Evolutionary conservation across 106 monocot species (phyloP).

Genomic region (Posidonia australis): DNA sequence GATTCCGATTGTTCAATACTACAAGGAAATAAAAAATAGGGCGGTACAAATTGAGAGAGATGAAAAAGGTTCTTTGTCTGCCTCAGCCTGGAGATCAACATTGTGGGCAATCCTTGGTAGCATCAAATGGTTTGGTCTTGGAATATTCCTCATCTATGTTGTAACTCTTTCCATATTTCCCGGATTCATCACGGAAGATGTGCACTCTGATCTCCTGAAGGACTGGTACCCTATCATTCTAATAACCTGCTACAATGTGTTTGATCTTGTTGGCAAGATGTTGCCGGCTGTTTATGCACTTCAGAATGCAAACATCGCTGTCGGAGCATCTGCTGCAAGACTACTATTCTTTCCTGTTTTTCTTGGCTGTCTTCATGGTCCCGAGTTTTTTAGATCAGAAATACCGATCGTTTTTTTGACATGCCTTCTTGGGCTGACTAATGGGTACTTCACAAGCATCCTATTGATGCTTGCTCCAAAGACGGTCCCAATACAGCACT

Average conservation of each 20-base stretch:
- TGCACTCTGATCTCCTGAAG: constrained; percentile 14
- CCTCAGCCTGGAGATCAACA: constrained; percentile 12
- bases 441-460: constrained; percentile 23
- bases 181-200: constrained; percentile 22
- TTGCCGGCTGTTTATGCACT: constrained; percentile 16
- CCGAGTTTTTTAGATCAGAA: constrained; percentile 13
- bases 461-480: constrained; percentile 23
- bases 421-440: constrained; percentile 20
- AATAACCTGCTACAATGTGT: constrained; percentile 20
- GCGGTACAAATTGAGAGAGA: constrained; percentile 9
- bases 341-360: constrained; percentile 22
- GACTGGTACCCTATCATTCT: constrained; percentile 32
- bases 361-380: constrained; percentile 18
- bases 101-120: constrained; percentile 13
- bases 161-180: constrained; percentile 30
- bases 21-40: constrained; percentile 14
- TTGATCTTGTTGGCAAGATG: constrained; percentile 20
- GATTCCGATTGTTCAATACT: constrained; percentile 18
- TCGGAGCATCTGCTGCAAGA: constrained; percentile 11
- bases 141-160: constrained; percentile 19
- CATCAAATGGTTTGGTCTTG: constrained; percentile 17
- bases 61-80: constrained; percentile 5
- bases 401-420: constrained; percentile 14
- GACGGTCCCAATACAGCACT: constrained; percentile 21
- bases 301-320: constrained; percentile 7